Conservation (phyloP, 805 yeast genomes). For the Martiniozyma abietophila region DNA sequence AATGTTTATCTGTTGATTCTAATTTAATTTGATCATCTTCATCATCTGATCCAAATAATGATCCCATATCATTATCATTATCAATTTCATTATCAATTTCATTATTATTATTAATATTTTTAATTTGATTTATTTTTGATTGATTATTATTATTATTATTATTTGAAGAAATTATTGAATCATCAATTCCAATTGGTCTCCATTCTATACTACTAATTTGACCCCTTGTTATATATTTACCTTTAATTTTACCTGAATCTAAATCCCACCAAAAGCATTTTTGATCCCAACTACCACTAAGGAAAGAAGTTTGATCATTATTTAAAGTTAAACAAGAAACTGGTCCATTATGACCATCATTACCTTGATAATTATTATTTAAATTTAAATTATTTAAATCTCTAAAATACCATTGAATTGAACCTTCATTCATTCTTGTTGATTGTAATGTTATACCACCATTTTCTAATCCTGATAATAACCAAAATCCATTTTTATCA, state of each 20-base stretch:
- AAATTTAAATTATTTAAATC: constrained; percentile 20
- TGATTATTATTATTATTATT: too few species aligned
- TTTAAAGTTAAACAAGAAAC: constrained; percentile 66
- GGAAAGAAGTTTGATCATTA: constrained; percentile 47
- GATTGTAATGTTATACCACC: constrained; percentile 89
- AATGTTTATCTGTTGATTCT: too few species aligned
- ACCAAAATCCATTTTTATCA: constrained; percentile 76
- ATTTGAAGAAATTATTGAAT: constrained; percentile 17
- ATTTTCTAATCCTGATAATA: constrained; percentile 66
- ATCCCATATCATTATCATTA: constrained; percentile 24
- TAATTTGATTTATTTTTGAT: constrained; percentile 8
- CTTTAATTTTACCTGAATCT: constrained; percentile 50
- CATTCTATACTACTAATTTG: constrained; percentile 72
- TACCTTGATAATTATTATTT: neutral
- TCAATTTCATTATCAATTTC: constrained; percentile 15
- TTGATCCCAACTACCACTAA: constrained; percentile 91
- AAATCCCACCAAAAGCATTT: constrained; percentile 78
- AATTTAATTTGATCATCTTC: constrained; percentile 21
- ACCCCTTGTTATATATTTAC: constrained; percentile 52
- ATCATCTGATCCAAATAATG: constrained; percentile 39
- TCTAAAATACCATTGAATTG: constrained; percentile 62
- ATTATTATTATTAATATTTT: constrained; percentile 5
- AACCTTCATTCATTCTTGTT: constrained; percentile 74
- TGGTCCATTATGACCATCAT: constrained; percentile 55
- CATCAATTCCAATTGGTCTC: constrained; percentile 48